Conservation (phyloP, 1,284 basidiomycete species). For the Trametes pubescens region DNA sequence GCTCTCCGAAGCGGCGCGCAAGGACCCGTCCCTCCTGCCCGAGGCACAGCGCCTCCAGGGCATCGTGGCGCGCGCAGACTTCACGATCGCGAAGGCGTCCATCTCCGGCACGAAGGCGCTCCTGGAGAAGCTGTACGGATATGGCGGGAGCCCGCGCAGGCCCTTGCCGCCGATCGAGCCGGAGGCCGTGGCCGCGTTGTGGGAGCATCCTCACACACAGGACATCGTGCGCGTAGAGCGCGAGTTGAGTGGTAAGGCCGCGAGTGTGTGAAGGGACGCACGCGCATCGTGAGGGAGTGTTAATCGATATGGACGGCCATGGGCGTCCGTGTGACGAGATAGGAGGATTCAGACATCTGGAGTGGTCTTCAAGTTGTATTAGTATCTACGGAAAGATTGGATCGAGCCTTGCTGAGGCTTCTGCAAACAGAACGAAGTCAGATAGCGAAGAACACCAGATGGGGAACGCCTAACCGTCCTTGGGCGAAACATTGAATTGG, state of each 20-base stretch:
- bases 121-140: slow-evolving; percentile 77
- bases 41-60: slow-evolving; percentile 84
- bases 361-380: not conserved
- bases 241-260: slow-evolving; percentile 50
- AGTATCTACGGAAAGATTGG: not conserved
- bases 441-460: too few species aligned
- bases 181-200: slow-evolving; percentile 64
- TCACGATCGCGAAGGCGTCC: slow-evolving; percentile 78
- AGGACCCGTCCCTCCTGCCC: slow-evolving; percentile 62
- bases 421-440: too few species aligned
- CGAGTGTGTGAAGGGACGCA: too few species aligned
- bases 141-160: slow-evolving; percentile 78
- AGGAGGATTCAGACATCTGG: not conserved
- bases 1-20: slow-evolving; percentile 60
- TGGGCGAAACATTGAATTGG: too few species aligned
- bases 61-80: slow-evolving; percentile 82
- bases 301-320: slow-evolving; percentile 7
- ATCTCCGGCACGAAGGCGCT: slow-evolving; percentile 87
- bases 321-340: not conserved
- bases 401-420: too few species aligned
- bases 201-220: slow-evolving; percentile 75
- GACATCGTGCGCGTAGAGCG: slow-evolving; percentile 75
- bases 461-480: too few species aligned
- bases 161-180: slow-evolving; percentile 75
- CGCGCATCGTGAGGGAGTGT: not conserved